phyloP scores from a whole-genome alignment of 148 eudicot genomes.

The Diospyros lotus region DNA sequence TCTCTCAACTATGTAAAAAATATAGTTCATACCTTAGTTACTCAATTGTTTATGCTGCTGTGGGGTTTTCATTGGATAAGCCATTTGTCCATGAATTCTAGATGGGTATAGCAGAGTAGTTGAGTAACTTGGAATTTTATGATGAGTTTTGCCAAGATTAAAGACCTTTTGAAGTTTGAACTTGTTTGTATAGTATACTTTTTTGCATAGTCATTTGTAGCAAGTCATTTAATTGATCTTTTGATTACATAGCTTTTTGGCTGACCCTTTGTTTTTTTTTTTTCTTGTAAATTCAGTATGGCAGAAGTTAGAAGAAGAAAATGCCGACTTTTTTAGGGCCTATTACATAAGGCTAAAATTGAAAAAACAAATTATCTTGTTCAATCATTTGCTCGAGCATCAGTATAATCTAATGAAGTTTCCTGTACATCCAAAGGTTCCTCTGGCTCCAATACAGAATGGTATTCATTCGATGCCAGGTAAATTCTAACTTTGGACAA shows the following conservation, averaged over 20 bases:
- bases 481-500: conserved; percentile 21
- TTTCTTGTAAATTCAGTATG: conserved; percentile 46
- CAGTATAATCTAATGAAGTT: conserved; percentile 81
- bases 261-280: conserved; percentile 5
- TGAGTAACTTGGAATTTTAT: not conserved
- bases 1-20: not conserved
- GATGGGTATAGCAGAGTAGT: not conserved
- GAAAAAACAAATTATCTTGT: conserved; percentile 92
- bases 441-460: conserved; percentile 89
- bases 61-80: not conserved
- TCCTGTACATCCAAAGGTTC: conserved; percentile 79
- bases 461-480: conserved; percentile 95
- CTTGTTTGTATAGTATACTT: not conserved
- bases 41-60: not conserved
- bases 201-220: not conserved
- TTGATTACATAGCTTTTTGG: not conserved
- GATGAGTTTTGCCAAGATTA: not conserved
- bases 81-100: not conserved
- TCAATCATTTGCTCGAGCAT: conserved; percentile 90
- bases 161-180: not conserved
- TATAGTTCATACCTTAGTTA: conserved; percentile 4
- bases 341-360: conserved; percentile 93
- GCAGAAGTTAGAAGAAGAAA: conserved; percentile 99
- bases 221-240: not conserved
- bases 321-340: conserved; percentile 94